Evolutionary conservation across 441 rosid species (phyloP), one percentile per base, ranked within the genome.

Genomic region (Jatropha podagrica): DNA sequence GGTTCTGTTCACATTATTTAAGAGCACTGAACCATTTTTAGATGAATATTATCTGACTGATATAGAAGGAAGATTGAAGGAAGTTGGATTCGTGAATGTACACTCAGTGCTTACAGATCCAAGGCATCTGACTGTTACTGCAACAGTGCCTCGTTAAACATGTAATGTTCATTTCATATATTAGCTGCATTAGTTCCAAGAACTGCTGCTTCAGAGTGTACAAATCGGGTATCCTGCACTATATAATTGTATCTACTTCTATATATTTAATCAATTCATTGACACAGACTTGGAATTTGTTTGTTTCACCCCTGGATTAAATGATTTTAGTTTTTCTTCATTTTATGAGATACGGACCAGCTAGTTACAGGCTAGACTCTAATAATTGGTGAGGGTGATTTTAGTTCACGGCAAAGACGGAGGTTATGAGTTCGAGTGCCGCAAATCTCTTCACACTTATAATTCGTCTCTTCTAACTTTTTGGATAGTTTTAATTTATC

Each of bases 11-110:
- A 85, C 90, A 48, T 76, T 88, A 69, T 32, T 88, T 82, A 88
- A 84, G 86, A 89, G 90, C 78, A 88, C 93, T 0, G 90, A 89
- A 58, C 93, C 93, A 70, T 85, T 74, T 76, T 63, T 89, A 8
- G 86, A 89, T 9, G 93, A 88, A 69, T 88, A 85, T 76, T 84
- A 68, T 76, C 83, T 83, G 49, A 81, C 89, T 64, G 87, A 89
- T 74, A 78, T 88, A 40, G 88, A 88, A 70, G 88, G 84, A 77
- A 78, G 82, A 64, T 27, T 85, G 65, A 82, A 72, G 79, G 89
- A 86, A 76, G 69, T 72, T 11, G 89, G 93, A 15, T 88, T 89
- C 23, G 74, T 82, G 41, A 76, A 85, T 71, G 74, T 88, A 65
- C 59, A 72, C 17, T 73, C 85, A 1, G 70, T 69, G 62, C 90